A percentile compares a stretch with the other conserved stretches of the same genome.
phyloP scores from a whole-genome alignment of 2,329 filamentous ascomycete species.

The Neofusicoccum parvum region DNA sequence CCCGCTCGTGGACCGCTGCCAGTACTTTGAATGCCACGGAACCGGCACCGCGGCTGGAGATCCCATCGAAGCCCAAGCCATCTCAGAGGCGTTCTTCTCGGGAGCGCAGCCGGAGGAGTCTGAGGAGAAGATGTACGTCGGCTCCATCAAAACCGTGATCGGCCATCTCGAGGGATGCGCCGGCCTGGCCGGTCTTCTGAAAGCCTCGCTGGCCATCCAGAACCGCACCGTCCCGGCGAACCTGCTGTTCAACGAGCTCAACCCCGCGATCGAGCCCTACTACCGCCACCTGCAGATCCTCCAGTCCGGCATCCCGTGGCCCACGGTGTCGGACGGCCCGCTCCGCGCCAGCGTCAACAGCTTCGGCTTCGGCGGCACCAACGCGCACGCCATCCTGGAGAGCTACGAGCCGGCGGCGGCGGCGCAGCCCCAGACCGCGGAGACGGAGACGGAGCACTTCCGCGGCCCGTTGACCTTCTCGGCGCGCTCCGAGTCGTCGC shows the following conservation, averaged over 20 bases:
- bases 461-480: constrained; percentile 22
- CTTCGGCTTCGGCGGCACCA: constrained; percentile 32
- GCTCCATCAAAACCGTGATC: constrained; percentile 41
- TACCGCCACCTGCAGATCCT: constrained; percentile 21
- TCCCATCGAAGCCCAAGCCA: constrained; percentile 26
- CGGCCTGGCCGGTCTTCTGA: constrained; percentile 42
- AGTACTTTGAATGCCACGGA: constrained; percentile 42
- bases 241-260: constrained; percentile 37
- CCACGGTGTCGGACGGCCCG: constrained; percentile 3
- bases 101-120: neutral
- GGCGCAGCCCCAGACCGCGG: neutral
- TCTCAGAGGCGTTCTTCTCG: neutral
- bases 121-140: constrained; percentile 23
- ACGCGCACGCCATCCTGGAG: constrained; percentile 32
- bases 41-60: constrained; percentile 23
- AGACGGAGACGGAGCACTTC: neutral
- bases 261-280: constrained; percentile 31
- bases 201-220: constrained; percentile 42
- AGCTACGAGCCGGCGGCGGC: constrained; percentile 14
- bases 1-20: constrained; percentile 21
- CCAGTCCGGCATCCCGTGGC: constrained; percentile 23
- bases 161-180: constrained; percentile 47
- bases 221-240: constrained; percentile 39
- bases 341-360: constrained; percentile 28
- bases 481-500: constrained; percentile 17